Conservation (phyloP, 768 basidiomycete species). For the Gymnopilus dilepis region DNA sequence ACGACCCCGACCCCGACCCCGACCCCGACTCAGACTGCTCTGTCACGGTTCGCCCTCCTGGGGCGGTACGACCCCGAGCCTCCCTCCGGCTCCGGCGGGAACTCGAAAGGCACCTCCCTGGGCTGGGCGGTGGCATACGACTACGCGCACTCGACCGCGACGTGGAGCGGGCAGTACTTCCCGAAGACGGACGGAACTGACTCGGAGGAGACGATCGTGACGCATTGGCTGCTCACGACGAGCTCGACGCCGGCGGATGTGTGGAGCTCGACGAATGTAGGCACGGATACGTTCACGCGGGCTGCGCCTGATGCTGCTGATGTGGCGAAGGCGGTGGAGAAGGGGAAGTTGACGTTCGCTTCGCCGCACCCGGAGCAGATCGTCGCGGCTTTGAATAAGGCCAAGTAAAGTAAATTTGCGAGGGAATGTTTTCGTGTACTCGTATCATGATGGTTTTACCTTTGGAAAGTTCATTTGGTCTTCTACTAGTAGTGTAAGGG, state of each 20-base stretch:
- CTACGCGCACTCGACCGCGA: background rate
- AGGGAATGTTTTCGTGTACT: too few relatives aligned
- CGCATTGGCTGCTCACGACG: background rate
- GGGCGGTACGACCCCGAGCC: background rate
- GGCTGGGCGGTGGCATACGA: background rate
- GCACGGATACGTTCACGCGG: background rate
- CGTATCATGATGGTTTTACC: too few relatives aligned
- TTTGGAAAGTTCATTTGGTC: too few relatives aligned
- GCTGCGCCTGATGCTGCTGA: background rate
- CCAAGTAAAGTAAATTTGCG: too few relatives aligned
- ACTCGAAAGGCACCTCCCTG: background rate
- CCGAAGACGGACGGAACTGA: background rate
- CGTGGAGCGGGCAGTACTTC: slow-evolving; percentile 8
- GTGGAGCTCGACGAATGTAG: background rate
- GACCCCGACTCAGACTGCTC: too few relatives aligned
- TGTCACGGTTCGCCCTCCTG: background rate
- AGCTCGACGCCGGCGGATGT: background rate
- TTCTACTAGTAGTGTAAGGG: too few relatives aligned
- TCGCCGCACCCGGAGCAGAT: background rate
- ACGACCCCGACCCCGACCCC: too few relatives aligned
- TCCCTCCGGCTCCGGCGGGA: background rate
- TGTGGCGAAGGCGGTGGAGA: too few relatives aligned
- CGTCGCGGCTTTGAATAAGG: too few relatives aligned
- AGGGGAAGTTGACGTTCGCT: background rate
- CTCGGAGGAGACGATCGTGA: background rate